Conservation (phyloP, 1,284 basidiomycete species). For the Xanthoconium separans region DNA sequence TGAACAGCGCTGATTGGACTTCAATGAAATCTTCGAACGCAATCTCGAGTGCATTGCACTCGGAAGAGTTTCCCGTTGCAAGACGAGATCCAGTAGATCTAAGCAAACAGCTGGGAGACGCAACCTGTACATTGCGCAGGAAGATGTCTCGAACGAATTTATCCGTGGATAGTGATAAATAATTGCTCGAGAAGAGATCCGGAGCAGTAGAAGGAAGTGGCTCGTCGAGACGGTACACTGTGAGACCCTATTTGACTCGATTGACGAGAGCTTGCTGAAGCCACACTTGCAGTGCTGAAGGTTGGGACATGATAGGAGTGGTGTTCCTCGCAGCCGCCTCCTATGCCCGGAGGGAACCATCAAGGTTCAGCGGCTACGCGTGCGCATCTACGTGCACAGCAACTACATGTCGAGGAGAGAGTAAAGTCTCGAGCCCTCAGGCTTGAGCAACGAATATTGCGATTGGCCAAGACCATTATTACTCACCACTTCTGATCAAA, state of each 20-base stretch:
- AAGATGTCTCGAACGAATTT: constrained; percentile 33
- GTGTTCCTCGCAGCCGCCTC: neutral
- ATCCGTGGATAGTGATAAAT: constrained; percentile 53
- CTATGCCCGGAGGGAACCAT: constrained; percentile 12
- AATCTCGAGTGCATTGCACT: constrained; percentile 14
- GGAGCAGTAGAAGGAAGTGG: constrained; percentile 37
- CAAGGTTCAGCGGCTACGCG: neutral
- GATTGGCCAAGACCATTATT: neutral
- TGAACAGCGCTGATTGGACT: constrained; percentile 47
- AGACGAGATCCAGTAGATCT: constrained; percentile 62
- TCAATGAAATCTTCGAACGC: constrained; percentile 14
- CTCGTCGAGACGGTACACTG: constrained; percentile 13
- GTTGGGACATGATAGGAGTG: constrained; percentile 8
- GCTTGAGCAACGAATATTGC: neutral
- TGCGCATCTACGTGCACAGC: neutral
- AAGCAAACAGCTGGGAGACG: constrained; percentile 33
- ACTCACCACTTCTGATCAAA: neutral
- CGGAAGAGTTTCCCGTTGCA: constrained; percentile 45
- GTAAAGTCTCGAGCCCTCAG: neutral
- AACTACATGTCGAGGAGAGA: neutral
- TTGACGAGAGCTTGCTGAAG: constrained; percentile 19
- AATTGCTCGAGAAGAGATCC: constrained; percentile 63
- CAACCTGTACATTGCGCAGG: constrained; percentile 29
- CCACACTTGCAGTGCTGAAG: constrained; percentile 6
- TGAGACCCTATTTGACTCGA: constrained; percentile 6